Base-by-base conservation (phyloP, 768 basidiomycete species). In the Flagelloscypha sp. region DNA sequence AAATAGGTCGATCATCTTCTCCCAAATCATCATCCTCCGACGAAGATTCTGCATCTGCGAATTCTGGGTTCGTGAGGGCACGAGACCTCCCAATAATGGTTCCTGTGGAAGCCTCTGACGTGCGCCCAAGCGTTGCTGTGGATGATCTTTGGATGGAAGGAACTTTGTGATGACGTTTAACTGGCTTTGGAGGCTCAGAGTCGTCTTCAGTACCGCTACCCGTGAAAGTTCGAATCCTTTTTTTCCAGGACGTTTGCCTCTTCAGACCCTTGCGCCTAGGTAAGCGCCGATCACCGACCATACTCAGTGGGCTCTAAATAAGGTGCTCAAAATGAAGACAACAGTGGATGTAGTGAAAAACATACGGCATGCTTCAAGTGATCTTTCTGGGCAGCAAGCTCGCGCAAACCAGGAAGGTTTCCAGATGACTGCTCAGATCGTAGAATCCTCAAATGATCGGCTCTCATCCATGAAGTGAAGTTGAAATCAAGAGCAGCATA, bases 401-500 rank as follows among this genome's bases (percentile, higher is more conserved):
- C 79, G 29, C 63, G 69, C 42, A 93, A 59, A 1, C 81, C 80
- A 18, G 83, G 74, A 10, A 97, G 64, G 55, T 86, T 74, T 0
- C 83, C 76, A 10, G 84, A 79, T 1, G 89, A 90, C 51, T 89
- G 86, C 54, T 98, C 93, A 3, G 83, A 75, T 35, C 84, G 75
- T 10, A 98, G 66, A 19, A 94, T 83, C 4, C 76, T 79, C 37
- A 97, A 66, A 55, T 97, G 79, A 13, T 72, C 72, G 7, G 79
- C 77, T 0, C 84, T 73, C 88, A 92, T 90, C 94, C 94, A 98
- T 15, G 92, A 94, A 0, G 89, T 90, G 50, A 94, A 97, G 56
- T 98, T 97, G 65, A 99, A 98, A 56, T 98, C 93, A 29, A 98
- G 71, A 17, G 84, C 85, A 1, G 93, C 76, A 57, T 98, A 99